Conservation (phyloP, 2,329 filamentous ascomycete species). For the Pestalotiopsis fici region DNA sequence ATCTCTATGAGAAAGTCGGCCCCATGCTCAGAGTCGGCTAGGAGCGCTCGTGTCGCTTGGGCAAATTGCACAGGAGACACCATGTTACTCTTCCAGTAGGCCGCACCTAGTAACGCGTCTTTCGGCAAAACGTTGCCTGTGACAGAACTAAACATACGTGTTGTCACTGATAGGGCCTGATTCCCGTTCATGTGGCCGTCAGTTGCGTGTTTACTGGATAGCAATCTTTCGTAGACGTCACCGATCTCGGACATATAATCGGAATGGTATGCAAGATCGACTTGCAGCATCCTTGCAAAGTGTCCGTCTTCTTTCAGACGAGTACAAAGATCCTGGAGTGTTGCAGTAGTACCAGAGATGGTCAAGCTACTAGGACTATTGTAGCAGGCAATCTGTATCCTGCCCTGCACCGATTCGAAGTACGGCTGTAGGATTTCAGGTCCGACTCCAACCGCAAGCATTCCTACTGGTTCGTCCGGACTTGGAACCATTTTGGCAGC, state of each 20-base stretch:
- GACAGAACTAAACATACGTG: neutral
- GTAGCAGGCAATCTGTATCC: neutral
- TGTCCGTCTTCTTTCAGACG: neutral
- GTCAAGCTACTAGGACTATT: neutral
- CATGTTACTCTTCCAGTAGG: neutral
- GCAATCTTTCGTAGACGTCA: neutral
- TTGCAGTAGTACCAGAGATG: neutral
- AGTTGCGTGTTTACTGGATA: neutral
- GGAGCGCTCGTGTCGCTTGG: neutral
- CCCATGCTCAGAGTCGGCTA: neutral
- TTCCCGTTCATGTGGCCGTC: neutral
- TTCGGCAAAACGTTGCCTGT: neutral
- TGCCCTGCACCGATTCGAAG: neutral
- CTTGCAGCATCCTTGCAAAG: neutral
- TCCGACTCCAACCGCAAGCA: neutral
- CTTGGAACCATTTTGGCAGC: too few species aligned
- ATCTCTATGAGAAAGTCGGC: neutral
- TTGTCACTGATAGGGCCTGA: too few species aligned
- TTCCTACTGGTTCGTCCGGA: too few species aligned
- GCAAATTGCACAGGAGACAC: neutral
- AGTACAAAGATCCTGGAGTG: neutral
- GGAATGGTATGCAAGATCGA: neutral
- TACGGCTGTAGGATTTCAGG: neutral
- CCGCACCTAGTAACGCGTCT: neutral
- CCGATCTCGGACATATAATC: neutral